Conservation (phyloP, 2,329 filamentous ascomycete species). For the Talaromyces sp. region DNA sequence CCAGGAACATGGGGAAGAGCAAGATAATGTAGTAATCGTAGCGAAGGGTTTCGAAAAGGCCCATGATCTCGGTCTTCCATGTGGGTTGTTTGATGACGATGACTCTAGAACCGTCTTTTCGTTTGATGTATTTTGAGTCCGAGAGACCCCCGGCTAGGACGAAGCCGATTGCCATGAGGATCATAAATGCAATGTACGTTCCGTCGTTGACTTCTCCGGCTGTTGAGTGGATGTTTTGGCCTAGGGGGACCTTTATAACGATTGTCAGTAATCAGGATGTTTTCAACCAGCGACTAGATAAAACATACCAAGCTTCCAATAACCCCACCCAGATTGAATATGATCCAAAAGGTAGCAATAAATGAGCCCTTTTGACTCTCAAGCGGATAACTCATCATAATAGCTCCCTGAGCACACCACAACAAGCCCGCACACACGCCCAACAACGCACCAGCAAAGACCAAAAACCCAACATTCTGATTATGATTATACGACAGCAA, state of each 20-base stretch:
- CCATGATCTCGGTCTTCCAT: conserved; percentile 72
- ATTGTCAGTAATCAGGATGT: background rate
- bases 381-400: conserved; percentile 73
- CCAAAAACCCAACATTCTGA: conserved; percentile 44
- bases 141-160: conserved; percentile 63
- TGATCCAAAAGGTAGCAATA: conserved; percentile 89
- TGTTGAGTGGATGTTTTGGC: conserved; percentile 41
- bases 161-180: conserved; percentile 72
- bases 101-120: conserved; percentile 70
- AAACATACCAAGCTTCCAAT: conserved; percentile 65
- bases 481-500: conserved; percentile 50
- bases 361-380: conserved; percentile 80
- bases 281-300: background rate
- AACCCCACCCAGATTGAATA: conserved; percentile 88
- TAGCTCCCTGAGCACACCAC: conserved; percentile 49
- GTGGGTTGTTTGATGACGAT: conserved; percentile 88
- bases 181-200: conserved; percentile 82
- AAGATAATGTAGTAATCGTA: conserved; percentile 67
- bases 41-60: conserved; percentile 67
- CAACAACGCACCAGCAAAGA: conserved; percentile 46
- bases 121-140: conserved; percentile 66
- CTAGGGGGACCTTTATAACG: conserved; percentile 42
- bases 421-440: conserved; percentile 47
- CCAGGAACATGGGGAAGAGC: conserved; percentile 77
- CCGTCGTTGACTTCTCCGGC: conserved; percentile 54